Base-by-base conservation (phyloP, 257 asterid species). In the Gentiana macrophylla region DNA sequence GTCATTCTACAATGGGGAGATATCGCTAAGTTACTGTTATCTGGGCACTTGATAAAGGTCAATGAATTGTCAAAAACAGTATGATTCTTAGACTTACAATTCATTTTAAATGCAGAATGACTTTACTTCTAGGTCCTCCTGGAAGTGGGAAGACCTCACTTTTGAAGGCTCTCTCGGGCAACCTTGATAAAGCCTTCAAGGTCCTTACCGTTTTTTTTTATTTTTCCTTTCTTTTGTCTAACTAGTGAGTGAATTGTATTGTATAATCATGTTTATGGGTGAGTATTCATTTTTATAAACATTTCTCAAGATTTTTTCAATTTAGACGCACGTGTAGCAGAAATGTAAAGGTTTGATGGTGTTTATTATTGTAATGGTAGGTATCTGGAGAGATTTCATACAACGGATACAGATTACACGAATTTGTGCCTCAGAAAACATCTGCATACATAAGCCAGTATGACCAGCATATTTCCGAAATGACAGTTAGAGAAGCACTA, bases 131-230 rank as follows among this genome's bases (percentile, higher is more conserved):
- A 61, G 92, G 92, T 53, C 88, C 91, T 70, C 93, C 93, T 12
- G 89, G 93, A 46, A 70, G 86, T 44, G 86, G 95, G 65, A 86
- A 86, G 72, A 80, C 95, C 38, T 70, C 93, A 59, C 61, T 82
- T 13, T 69, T 82, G 80, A 86, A 83, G 73, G 84, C 86, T 49
- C 75, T 86, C 49, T 80, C 93, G 41, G 93, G 93, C 67, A 74
- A 70, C 70, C 74, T 83, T 50, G 73, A 70, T 73, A 74, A 74
- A 58, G 64, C 83, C 49, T 83, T 83, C 34, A 73, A 83, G 95
- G 95, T 72, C 34, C 6, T 7, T 41, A 2, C 24, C 24, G 24
- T 24, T 24, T 24, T 24, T 24, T 24, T 24, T 24, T 24, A 0
- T 24, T 24, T 24, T 24, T 24, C 24, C 24, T 24, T 41, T 5